Base-by-base conservation (phyloP, 2,329 filamentous ascomycete species). In the Microcyclospora tardicrescens region DNA sequence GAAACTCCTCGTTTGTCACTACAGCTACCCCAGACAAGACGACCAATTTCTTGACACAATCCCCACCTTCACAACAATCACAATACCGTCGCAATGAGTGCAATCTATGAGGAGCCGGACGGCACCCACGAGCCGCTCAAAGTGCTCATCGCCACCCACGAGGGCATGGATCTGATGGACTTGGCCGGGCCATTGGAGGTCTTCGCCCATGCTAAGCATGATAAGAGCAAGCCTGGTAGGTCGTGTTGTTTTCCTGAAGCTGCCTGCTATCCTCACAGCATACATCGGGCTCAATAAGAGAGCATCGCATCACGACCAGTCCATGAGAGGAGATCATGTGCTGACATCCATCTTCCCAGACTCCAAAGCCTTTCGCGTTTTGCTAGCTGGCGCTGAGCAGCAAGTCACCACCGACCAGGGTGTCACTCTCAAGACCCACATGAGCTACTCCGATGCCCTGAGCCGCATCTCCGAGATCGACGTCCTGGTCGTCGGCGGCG, bases 391-490 rank as follows among this genome's bases (percentile, higher is more conserved):
- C 40, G 54, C 61, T 10, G 51, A 58, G 29, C 61, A 67, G 40
- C 56, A 64, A 46, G 65, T 70, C 53, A 64, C 63, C 41, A 71
- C 72, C 33, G 60, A 61, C 39, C 71, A 85, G 60, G 82, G 82
- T 49, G 72, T 80, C 55, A 69, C 77, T 51, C 67, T 91, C 60
- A 74, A 75, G 53, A 77, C 81, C 45, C 79, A 91, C 62, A 78
- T 87, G 60, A 71, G 77, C 58, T 85, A 75, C 69, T 81, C 82
- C 56, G 82, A 89, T 56, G 84, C 83, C 44, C 72, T 84, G 62
- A 74, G 84, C 43, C 64, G 66, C 49, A 73, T 86, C 35, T 67
- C 78, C 48, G 80, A 86, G 48, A 87, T 82, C 58, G 84, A 93
- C 59, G 71, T 91, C 45, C 71, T 93, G 50, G 71, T 91, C 59